Evolutionary conservation across 768 basidiomycete genomes (phyloP), one percentile per base, ranked within the genome.

Genomic region (Cystobasidium tubakii): DNA sequence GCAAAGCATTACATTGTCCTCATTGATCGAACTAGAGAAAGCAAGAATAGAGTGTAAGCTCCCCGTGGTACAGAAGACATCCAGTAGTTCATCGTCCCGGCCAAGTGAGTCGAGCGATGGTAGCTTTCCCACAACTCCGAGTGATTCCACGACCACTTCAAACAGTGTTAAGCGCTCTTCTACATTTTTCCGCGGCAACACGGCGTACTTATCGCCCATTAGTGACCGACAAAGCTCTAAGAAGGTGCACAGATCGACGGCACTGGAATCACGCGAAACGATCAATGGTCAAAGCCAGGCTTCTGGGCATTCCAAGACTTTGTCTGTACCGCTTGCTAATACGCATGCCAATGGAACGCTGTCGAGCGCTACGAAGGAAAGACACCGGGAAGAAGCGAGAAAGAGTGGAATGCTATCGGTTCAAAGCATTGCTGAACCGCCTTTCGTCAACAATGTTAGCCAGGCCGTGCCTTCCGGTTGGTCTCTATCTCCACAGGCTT

Each of bases 401-500:
- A 27, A 31, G 27, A 60, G 57, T 31, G 57, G 57, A 4, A 60
- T 60, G 57, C 57, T 60, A 6, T 3, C 57, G 1, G 33, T 15
- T 60, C 53, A 60, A 23, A 60, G 23, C 10, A 17, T 60, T 23
- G 27, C 27, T 60, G 17, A 23, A 29, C 12, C 12, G 27, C 46
- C 46, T n/a, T n/a, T 50, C 46, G n/a, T 29, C 12, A 27, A 29
- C 12, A 60, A 23, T 60, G 33, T 29, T 21, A 53, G 46, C 13
- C 44, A 44, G 31, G 2, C 33, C 50, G 66, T 23, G 31, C 15
- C 43, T 12, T 13, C 66, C 19, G 42, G 23, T 31, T 29, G 7
- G 33, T 27, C 63, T n/a, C 54, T 71, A 17, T 36, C 36, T 55
- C 69, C 69, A n/a, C 69, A 57, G 33, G 21, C 69, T 36, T 23